Base-by-base conservation (phyloP, 176 grass and related monocot species). In the Leersia perrieri region DNA sequence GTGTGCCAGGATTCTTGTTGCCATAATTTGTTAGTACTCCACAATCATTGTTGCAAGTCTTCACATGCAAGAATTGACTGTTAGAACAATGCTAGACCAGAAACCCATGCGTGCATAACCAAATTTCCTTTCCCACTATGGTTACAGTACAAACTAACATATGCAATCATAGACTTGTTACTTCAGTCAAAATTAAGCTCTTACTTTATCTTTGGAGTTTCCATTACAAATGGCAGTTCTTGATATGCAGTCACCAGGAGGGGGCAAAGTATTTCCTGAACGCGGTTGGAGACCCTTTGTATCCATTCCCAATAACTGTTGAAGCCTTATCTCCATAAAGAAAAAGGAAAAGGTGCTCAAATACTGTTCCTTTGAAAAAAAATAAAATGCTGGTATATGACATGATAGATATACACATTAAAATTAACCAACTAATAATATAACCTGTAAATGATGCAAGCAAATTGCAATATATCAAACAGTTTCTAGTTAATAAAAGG, bases 271-370 rank as follows among this genome's bases (percentile, higher is more conserved):
- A 61, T 31, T 75, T 73, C 89, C 89, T 39, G 89, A 84, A 15
- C 81, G 76, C 33, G 80, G 84, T 71, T 83, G 51, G 45, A 9
- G 45, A 72, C 71, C 66, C 35, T 61, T 80, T 23, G 51, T 80
- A 91, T 79, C 78, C 58, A 76, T 80, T 77, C 85, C 89, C 74
- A 86, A 78, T 15, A 64, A 81, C 39, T 93, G 91, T 7, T 84
- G 85, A 81, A 93, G 33, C 78, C 88, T 93, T 55, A 60, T 39
- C 61, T 31, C 68, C 16, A 39, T 18, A 79, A 83, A 62, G 20
- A 79, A 42, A 30, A 33, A 29, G 13, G 51, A 22, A 35, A 13
- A 32, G 40, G 15, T 30, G 68, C 6, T 70, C 66, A 80, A 70
- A 26, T 11, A 41, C 26, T 7, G 16, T 31, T 23, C 64, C 29